phyloP scores from a whole-genome alignment of 164 flowering plant species.

The Magnolia officinalis region DNA sequence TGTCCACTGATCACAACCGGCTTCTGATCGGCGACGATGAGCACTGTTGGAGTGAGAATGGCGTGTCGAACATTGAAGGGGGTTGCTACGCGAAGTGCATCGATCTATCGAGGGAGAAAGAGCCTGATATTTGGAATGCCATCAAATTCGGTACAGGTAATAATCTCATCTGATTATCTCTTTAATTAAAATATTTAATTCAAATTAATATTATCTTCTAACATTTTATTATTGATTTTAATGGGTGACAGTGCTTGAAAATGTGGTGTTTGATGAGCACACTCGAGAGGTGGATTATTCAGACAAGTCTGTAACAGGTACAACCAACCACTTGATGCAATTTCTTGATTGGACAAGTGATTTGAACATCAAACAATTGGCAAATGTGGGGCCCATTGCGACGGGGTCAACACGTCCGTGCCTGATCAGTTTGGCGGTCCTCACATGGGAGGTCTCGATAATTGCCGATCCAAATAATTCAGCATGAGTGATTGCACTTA shows the following conservation, averaged over 20 bases:
- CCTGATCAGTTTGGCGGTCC: no score
- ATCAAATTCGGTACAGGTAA: conserved; percentile 96
- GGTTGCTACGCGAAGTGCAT: conserved; percentile 99
- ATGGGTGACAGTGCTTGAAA: conserved; percentile 69
- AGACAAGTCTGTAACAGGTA: conserved; percentile 97
- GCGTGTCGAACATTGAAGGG: conserved; percentile 95
- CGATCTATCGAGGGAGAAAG: conserved; percentile 82
- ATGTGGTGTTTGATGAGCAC: conserved; percentile 97
- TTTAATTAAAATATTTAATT: no score
- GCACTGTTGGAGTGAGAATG: conserved; percentile 96
- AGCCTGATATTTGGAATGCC: conserved; percentile 97
- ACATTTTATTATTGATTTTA: neutral
- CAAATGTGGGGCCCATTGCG: no score
- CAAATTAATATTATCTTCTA: no score
- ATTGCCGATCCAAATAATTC: no score
- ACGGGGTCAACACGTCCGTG: no score
- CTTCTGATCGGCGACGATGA: conserved; percentile 93
- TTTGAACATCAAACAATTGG: no score
- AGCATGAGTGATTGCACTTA: no score
- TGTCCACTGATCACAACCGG: conserved; percentile 92
- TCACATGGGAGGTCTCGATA: no score
- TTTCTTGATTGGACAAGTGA: no score
- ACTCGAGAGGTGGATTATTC: conserved; percentile 86
- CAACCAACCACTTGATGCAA: no score
- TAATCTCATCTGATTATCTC: neutral